These are phyloP conservation scores for Falciphora oryzae DNA, from an alignment of 2,329 filamentous ascomycete genomes.

Conservation along the genomic window DNA sequence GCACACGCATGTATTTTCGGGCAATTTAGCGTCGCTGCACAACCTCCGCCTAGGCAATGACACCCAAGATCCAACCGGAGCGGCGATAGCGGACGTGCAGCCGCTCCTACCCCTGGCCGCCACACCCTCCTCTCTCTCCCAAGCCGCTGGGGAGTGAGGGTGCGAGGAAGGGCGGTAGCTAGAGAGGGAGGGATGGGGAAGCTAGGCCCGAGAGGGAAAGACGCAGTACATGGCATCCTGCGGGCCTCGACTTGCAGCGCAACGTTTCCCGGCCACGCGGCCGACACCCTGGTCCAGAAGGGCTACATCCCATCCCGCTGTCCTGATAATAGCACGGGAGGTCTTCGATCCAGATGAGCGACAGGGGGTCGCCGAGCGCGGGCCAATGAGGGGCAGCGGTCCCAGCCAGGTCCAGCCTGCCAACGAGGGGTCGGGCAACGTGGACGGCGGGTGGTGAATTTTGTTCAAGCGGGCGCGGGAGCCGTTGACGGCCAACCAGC, in stretches of 20 bases:
- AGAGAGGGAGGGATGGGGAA: too few species aligned
- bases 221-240: neutral
- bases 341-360: neutral
- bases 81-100: constrained; percentile 1
- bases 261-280: neutral
- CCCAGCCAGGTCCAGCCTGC: neutral
- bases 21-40: constrained; percentile 1
- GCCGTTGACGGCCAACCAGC: neutral
- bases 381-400: neutral
- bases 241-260: neutral
- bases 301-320: neutral
- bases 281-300: neutral
- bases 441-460: neutral
- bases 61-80: neutral
- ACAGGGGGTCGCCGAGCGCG: too few species aligned
- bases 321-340: neutral
- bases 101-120: too few species aligned
- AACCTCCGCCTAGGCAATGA: neutral
- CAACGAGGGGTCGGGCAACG: neutral
- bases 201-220: neutral
- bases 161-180: too few species aligned
- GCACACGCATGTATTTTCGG: neutral
- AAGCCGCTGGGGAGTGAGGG: too few species aligned
- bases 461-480: neutral
- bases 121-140: neutral